Evolutionary conservation across 208 protist genomes (phyloP), one percentile per base, ranked within the genome.

Genomic region (Acanthamoeba divionensis): DNA sequence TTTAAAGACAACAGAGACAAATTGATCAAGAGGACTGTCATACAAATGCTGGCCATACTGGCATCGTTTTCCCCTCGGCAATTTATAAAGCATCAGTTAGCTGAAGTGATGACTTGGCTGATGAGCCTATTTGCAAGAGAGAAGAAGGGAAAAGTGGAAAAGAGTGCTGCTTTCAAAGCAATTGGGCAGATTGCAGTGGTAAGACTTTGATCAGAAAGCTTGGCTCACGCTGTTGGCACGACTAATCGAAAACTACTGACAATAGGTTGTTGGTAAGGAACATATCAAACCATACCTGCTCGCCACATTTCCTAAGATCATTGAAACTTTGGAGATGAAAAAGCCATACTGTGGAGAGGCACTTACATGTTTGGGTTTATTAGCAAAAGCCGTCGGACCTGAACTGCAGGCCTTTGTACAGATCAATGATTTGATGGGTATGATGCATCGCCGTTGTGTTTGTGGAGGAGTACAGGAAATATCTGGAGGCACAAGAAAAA

Each of bases 131-230:
- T 89, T 45, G 44, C n/a, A n/a, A n/a, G n/a, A n/a, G n/a, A 80
- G 44, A 62, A 63, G 38, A 90, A 69, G 8, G 44, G 52, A n/a
- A 48, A 65, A 36, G 73, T 62, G 52, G 55, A 91, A 38, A 62
- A 85, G 24, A 15, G 54, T 24, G 50, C 38, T 24, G 83, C 92
- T 63, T 95, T 94, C 54, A 47, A 91, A 13, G 52, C 93, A 38
- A 33, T 95, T 3, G 94, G 94, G 52, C 87, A 96, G n/a, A 91
- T 96, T 36, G 91, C 93, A 18, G 24, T 91, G 75, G 71, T 90
- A 67, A n/a, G 62, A 12, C 15, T 12, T 75, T 87, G 24, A 44
- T 8, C 24, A 12, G 9, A 9, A n/a, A 4, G 26, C 9, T 26
- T 82, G 13, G 2, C 21, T 73, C 10, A 73, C 47, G 33, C 33